phyloP scores from a whole-genome alignment of 2,329 filamentous ascomycete genomes.

The Fusarium musae region DNA sequence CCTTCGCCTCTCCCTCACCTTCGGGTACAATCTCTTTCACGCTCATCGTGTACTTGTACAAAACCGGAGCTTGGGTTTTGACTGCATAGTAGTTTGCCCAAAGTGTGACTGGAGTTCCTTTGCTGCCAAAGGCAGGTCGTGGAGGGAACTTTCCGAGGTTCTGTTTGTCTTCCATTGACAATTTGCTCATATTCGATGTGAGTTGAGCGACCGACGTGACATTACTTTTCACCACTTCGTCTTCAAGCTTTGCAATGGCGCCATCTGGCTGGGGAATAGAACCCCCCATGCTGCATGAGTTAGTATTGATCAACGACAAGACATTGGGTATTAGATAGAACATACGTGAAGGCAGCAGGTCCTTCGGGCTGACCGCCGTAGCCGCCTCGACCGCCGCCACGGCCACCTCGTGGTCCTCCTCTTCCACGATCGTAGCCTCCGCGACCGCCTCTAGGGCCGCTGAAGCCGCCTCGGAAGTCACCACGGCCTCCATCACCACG shows the following conservation, averaged over 20 bases:
- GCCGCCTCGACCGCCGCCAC: constrained; percentile 24
- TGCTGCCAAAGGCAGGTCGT: constrained; percentile 61
- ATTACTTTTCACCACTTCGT: constrained; percentile 51
- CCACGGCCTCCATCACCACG: constrained; percentile 17
- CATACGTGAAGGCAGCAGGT: constrained; percentile 37
- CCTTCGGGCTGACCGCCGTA: neutral
- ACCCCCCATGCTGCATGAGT: constrained; percentile 39
- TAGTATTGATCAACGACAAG: neutral
- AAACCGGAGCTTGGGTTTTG: constrained; percentile 47
- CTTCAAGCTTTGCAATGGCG: constrained; percentile 52
- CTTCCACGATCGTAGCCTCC: constrained; percentile 34
- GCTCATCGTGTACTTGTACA: constrained; percentile 61
- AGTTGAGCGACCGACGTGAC: constrained; percentile 46
- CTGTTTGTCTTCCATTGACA: constrained; percentile 44
- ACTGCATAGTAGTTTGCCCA: constrained; percentile 68
- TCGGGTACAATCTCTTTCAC: constrained; percentile 44
- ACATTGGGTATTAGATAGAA: neutral
- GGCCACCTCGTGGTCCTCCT: constrained; percentile 34
- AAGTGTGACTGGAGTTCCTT: constrained; percentile 55
- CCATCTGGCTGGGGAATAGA: constrained; percentile 40
- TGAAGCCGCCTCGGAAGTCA: constrained; percentile 28
- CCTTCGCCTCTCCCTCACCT: constrained; percentile 13
- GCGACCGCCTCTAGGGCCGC: constrained; percentile 32
- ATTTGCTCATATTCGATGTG: constrained; percentile 50
- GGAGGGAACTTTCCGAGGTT: constrained; percentile 52